These are phyloP conservation scores for Microbotryomycetes sp. DNA, from an alignment of 1,284 basidiomycete genomes.

Conservation along the genomic window DNA sequence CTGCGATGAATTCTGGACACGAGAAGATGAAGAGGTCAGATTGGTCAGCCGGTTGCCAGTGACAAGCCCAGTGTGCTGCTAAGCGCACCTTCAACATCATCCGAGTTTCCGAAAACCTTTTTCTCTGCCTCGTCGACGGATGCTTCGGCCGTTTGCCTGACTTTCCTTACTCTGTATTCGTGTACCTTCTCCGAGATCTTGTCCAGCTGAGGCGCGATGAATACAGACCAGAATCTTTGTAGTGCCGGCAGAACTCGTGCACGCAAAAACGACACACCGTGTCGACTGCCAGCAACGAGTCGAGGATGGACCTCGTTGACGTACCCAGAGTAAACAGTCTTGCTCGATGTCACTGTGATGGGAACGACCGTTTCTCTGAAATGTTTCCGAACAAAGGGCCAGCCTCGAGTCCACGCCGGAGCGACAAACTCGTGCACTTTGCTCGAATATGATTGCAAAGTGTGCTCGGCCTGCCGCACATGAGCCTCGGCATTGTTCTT, in stretches of 20 bases:
- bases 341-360: constrained; percentile 8
- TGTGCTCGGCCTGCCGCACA: neutral
- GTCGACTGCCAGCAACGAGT: constrained; percentile 2
- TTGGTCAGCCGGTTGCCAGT: neutral
- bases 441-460: neutral
- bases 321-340: constrained; percentile 14
- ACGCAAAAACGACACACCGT: constrained; percentile 12
- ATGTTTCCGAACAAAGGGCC: constrained; percentile 26
- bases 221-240: constrained; percentile 31
- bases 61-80: neutral
- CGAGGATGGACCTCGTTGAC: constrained; percentile 28
- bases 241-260: constrained; percentile 24
- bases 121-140: constrained; percentile 23
- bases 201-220: constrained; percentile 35
- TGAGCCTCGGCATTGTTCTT: constrained; percentile 21
- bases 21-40: neutral
- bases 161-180: constrained; percentile 31
- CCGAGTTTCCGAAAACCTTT: constrained; percentile 18
- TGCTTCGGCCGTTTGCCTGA: constrained; percentile 17
- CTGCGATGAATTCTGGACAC: constrained; percentile 24
- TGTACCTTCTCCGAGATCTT: constrained; percentile 35
- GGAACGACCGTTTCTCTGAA: constrained; percentile 17
- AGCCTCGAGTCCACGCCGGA: constrained; percentile 11
- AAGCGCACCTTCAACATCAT: constrained; percentile 24
- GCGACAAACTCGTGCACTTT: constrained; percentile 2